Evolutionary conservation across 306 rosid species (phyloP).

Genomic region (barrel medic (Medicago truncatula)): MtrunA17r5.0-ANR NC_053048.1:34313501-34314000

Average conservation of each 20-base stretch:
- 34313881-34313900: constrained; percentile 6
- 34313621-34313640: constrained; percentile 92
- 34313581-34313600: constrained; percentile 72
- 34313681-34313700: constrained; percentile 85
- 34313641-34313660: constrained; percentile 86
- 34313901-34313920: not conserved
- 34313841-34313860: not conserved
- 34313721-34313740: constrained; percentile 60
- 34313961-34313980: constrained; percentile 5
- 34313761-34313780: constrained; percentile 33
- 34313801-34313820: constrained; percentile 27
- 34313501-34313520: constrained; percentile 71
- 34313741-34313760: constrained; percentile 3
- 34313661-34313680: constrained; percentile 90
- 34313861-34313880: constrained; percentile 15
- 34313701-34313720: constrained; percentile 83
- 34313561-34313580: constrained; percentile 75
- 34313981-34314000: constrained; percentile 3
- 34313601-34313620: constrained; percentile 88
- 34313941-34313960: not conserved
- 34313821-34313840: constrained; percentile 8
- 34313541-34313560: constrained; percentile 97
- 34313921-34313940: not conserved
- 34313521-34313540: constrained; percentile 69
- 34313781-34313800: constrained; percentile 18